phyloP scores from a whole-genome alignment of 23 red algal genomes.

The Agarophyton chilense region DNA sequence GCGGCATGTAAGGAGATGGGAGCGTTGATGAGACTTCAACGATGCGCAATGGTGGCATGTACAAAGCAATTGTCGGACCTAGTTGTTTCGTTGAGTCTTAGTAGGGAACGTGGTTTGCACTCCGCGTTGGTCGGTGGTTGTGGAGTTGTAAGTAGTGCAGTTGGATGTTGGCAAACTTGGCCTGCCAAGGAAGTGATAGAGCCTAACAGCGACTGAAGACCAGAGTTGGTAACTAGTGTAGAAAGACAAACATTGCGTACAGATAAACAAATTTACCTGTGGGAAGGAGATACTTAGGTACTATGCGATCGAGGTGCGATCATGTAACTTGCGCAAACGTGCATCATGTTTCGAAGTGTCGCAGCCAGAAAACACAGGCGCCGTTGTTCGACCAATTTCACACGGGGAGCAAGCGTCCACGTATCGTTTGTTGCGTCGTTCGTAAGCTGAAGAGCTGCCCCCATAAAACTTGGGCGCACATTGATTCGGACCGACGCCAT shows the following conservation, averaged over 20 bases:
- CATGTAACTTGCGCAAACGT: constrained; percentile 14
- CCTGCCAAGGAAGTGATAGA: constrained; percentile 12
- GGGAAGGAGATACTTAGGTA: not conserved
- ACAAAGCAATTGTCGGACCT: constrained; percentile 45
- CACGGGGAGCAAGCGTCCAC: not conserved
- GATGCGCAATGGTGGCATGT: not conserved
- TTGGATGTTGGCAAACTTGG: constrained; percentile 61
- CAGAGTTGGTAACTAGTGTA: too few relatives aligned
- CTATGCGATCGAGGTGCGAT: not conserved
- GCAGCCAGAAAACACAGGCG: constrained; percentile 47
- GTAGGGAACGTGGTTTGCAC: not conserved
- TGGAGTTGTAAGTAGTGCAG: constrained; percentile 48
- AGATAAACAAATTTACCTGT: too few relatives aligned
- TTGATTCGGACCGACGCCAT: not conserved
- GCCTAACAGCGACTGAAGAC: not conserved
- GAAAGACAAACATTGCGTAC: too few relatives aligned
- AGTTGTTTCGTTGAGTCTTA: constrained; percentile 24
- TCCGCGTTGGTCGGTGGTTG: constrained; percentile 35
- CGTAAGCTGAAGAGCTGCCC: not conserved
- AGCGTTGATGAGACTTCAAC: constrained; percentile 13
- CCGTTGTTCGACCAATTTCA: not conserved
- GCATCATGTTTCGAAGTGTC: not conserved
- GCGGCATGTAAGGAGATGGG: not conserved
- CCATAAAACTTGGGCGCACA: constrained; percentile 19
- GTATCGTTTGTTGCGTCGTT: constrained; percentile 28